Conservation (phyloP, 2,329 filamentous ascomycete genomes). For the Diaporthe sp. region DNA sequence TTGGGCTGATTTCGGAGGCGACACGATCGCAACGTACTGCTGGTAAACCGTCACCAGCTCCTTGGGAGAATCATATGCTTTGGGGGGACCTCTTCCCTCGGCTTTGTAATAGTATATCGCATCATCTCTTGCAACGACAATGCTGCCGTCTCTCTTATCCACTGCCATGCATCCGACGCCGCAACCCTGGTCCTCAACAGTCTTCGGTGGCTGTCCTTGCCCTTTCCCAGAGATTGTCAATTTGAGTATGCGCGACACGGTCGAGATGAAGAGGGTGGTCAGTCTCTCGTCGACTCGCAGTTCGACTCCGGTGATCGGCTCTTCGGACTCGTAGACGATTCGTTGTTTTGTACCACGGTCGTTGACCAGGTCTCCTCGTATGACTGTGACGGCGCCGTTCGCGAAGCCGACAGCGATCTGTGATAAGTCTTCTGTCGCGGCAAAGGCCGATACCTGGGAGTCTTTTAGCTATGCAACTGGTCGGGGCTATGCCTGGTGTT, state of each 20-base stretch:
- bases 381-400: constrained; percentile 93
- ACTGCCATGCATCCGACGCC: constrained; percentile 95
- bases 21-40: constrained; percentile 89
- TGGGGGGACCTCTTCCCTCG: constrained; percentile 87
- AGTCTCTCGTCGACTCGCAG: constrained; percentile 71
- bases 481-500: neutral
- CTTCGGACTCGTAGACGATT: constrained; percentile 95
- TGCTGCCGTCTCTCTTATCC: constrained; percentile 82
- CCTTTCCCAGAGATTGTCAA: constrained; percentile 89
- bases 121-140: constrained; percentile 94
- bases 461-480: neutral
- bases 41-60: constrained; percentile 82
- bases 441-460: constrained; percentile 83
- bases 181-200: constrained; percentile 90
- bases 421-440: constrained; percentile 86
- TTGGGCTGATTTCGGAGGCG: constrained; percentile 74
- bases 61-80: constrained; percentile 93
- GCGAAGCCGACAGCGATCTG: constrained; percentile 96
- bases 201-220: constrained; percentile 88
- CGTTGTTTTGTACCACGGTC: constrained; percentile 94
- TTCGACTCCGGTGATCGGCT: constrained; percentile 93
- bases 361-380: constrained; percentile 93
- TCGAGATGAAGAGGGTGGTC: constrained; percentile 91
- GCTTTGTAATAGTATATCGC: constrained; percentile 93
- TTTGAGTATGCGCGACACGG: constrained; percentile 88